These are phyloP conservation scores for Backusella australiensis DNA, from an alignment of 192 early-diverging fungal genomes.

Conservation along the genomic window DNA sequence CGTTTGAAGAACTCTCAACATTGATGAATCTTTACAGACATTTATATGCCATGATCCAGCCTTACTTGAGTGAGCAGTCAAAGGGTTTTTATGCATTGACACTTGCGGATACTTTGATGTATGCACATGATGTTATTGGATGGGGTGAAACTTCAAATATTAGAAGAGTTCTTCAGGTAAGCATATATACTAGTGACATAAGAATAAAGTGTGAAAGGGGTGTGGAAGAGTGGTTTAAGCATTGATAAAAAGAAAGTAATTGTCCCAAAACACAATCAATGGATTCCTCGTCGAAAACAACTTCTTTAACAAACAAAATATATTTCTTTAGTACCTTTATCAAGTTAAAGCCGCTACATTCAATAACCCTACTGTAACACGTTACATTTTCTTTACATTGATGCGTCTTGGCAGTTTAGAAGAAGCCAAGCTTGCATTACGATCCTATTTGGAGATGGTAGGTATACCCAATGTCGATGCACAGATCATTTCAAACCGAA, in stretches of 20 bases:
- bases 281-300: too few species aligned
- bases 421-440: conserved; percentile 63
- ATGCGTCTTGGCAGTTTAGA: conserved; percentile 61
- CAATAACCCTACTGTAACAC: conserved; percentile 65
- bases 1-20: conserved; percentile 6
- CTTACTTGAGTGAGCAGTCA: background rate
- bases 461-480: conserved; percentile 27
- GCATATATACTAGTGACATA: background rate
- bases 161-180: background rate
- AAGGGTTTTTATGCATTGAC: background rate
- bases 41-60: background rate
- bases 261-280: background rate
- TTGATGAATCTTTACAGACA: conserved; percentile 2
- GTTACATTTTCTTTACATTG: conserved; percentile 57
- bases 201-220: background rate
- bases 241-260: background rate
- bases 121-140: conserved; percentile 9
- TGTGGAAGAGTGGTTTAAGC: background rate
- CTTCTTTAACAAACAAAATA: background rate
- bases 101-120: background rate
- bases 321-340: background rate
- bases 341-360: conserved; percentile 49
- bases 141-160: background rate
- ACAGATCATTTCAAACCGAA: background rate
- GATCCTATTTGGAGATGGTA: conserved; percentile 55